These are phyloP conservation scores for Collariella sp. DNA, from an alignment of 495 filamentous ascomycete species.

Conservation along the genomic window DNA sequence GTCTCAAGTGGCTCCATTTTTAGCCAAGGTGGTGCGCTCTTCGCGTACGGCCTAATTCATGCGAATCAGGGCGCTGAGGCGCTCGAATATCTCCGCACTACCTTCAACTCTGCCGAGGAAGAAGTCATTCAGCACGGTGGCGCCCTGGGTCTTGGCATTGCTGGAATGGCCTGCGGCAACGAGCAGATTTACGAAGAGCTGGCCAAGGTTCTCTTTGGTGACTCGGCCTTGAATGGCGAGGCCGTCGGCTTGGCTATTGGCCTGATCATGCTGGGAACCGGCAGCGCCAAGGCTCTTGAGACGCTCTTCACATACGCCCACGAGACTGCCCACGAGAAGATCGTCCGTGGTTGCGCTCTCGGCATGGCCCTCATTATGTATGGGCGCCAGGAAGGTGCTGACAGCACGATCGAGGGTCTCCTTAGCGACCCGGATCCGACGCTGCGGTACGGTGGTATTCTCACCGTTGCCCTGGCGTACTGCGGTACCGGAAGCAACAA, in stretches of 20 bases:
- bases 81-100: conserved; percentile 74
- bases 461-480: conserved; percentile 97
- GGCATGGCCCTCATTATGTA: conserved; percentile 99
- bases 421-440: conserved; percentile 90
- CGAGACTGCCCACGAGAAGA: conserved; percentile 98
- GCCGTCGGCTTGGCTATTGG: conserved; percentile 94
- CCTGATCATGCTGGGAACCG: conserved; percentile 93
- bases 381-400: conserved; percentile 85
- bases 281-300: conserved; percentile 79
- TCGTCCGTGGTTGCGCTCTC: conserved; percentile 85
- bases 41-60: conserved; percentile 92
- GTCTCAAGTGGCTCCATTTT: conserved; percentile 72
- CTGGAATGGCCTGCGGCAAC: conserved; percentile 92
- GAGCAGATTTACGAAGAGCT: conserved; percentile 87
- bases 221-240: conserved; percentile 94
- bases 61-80: conserved; percentile 95
- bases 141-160: conserved; percentile 89
- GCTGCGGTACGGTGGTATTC: conserved; percentile 93
- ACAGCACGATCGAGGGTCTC: conserved; percentile 87
- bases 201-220: conserved; percentile 74
- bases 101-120: conserved; percentile 79
- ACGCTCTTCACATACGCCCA: conserved; percentile 97
- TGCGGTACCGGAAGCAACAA: conserved; percentile 98
- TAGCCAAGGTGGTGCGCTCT: conserved; percentile 92
- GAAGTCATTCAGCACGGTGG: conserved; percentile 97